Conservation (phyloP, 2,329 filamentous ascomycete genomes). For the Aciculosporium take region DNA sequence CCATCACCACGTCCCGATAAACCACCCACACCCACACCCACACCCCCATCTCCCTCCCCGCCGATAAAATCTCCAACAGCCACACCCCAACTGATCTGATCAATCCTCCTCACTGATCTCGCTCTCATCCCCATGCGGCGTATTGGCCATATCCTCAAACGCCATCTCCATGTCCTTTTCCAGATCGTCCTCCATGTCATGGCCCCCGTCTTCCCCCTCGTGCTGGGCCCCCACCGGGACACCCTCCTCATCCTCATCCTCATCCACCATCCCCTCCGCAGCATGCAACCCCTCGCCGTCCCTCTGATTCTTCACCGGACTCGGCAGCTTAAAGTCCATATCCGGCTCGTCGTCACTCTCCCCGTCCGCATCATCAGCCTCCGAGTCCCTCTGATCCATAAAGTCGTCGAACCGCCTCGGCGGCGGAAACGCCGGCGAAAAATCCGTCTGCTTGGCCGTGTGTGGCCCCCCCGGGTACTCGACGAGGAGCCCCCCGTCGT, state of each 20-base stretch:
- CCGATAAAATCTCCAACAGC: no score
- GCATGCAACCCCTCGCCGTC: no score
- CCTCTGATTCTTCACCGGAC: conserved; percentile 37
- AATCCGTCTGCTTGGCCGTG: conserved; percentile 24
- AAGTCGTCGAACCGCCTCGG: conserved; percentile 40
- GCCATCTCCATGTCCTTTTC: conserved; percentile 40
- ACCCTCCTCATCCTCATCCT: conserved; percentile 6
- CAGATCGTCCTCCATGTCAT: conserved; percentile 23
- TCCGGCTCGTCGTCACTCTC: conserved; percentile 35
- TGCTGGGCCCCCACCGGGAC: background rate
- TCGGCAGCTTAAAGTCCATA: conserved; percentile 37
- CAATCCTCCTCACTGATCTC: conserved; percentile 54
- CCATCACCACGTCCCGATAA: no score
- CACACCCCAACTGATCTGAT: no score
- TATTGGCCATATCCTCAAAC: conserved; percentile 39
- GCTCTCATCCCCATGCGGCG: conserved; percentile 37
- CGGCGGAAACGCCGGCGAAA: conserved; percentile 34
- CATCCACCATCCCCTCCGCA: conserved; percentile 16
- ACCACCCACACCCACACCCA: no score
- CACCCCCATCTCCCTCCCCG: no score
- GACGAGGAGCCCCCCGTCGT: conserved; percentile 41
- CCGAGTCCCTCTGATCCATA: conserved; percentile 29
- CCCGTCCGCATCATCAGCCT: conserved; percentile 30
- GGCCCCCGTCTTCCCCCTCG: conserved; percentile 17
- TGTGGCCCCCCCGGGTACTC: conserved; percentile 46